Conservation (phyloP, 2,329 filamentous ascomycete species). For the Esteya vermicola region DNA sequence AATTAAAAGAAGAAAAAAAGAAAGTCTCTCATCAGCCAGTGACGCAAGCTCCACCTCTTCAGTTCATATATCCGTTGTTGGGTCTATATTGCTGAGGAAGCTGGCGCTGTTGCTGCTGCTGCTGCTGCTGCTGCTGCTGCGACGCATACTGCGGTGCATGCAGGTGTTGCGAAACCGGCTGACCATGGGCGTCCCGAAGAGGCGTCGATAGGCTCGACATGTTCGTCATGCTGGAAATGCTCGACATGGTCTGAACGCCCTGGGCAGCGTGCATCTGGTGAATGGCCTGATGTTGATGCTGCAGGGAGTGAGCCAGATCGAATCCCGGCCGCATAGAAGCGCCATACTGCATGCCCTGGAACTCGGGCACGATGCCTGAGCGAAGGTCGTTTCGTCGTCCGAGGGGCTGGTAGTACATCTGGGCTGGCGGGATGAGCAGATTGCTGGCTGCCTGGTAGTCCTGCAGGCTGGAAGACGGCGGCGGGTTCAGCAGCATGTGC, state of each 20-base stretch:
- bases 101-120: too few relatives aligned
- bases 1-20: neutral
- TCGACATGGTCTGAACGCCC: neutral
- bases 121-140: constrained; percentile 2
- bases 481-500: constrained; percentile 80
- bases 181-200: constrained; percentile 1
- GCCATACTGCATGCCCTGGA: constrained; percentile 13
- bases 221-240: neutral
- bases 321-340: constrained; percentile 5
- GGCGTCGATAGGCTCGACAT: neutral
- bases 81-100: too few relatives aligned
- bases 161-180: neutral
- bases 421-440: constrained; percentile 37
- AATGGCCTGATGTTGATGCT: constrained; percentile 1
- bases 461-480: constrained; percentile 65
- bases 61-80: too few relatives aligned
- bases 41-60: too few relatives aligned
- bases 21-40: neutral
- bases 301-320: constrained; percentile 5
- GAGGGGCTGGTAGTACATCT: constrained; percentile 75
- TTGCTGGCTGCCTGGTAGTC: constrained; percentile 44
- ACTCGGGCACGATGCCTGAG: constrained; percentile 57
- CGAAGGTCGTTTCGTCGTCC: constrained; percentile 55
- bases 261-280: neutral
- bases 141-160: constrained; percentile 1